Percentiles rank a stretch among this genome's conserved stretches.
phyloP scores from a whole-genome alignment of 1,139 yeast genomes.

The Yamadazyma oceani region DNA sequence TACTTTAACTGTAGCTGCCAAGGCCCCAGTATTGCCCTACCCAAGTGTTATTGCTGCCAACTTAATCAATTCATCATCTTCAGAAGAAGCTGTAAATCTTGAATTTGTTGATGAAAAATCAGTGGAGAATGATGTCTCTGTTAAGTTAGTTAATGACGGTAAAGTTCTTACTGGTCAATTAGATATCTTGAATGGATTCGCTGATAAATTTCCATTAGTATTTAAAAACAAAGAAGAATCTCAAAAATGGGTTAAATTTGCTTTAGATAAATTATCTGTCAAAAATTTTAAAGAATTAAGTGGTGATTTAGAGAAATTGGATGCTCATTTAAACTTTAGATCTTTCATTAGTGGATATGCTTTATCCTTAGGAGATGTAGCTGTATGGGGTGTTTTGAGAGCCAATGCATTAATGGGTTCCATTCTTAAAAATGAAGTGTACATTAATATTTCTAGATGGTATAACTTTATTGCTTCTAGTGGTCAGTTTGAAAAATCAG shows the following conservation, averaged over 20 bases:
- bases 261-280: constrained; percentile 66
- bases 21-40: constrained; percentile 81
- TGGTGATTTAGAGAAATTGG: constrained; percentile 70
- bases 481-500: constrained; percentile 65
- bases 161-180: constrained; percentile 45
- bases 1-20: constrained; percentile 71
- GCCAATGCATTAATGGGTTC: constrained; percentile 93
- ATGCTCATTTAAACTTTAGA: constrained; percentile 81
- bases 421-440: constrained; percentile 78
- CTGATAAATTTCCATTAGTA: constrained; percentile 44
- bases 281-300: constrained; percentile 87
- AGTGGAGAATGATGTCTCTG: constrained; percentile 36
- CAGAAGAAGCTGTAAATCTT: constrained; percentile 51
- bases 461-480: constrained; percentile 70
- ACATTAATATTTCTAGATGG: constrained; percentile 91
- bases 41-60: constrained; percentile 79
- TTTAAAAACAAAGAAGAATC: constrained; percentile 33
- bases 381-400: constrained; percentile 91
- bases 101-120: constrained; percentile 67
- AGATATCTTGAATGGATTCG: constrained; percentile 46
- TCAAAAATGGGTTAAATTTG: constrained; percentile 67
- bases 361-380: constrained; percentile 75
- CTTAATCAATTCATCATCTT: constrained; percentile 56
- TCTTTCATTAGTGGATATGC: constrained; percentile 71
- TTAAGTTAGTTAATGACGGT: constrained; percentile 47